Base-by-base conservation (phyloP, 2,329 filamentous ascomycete genomes). In the Pyrenochaeta sp. region DNA sequence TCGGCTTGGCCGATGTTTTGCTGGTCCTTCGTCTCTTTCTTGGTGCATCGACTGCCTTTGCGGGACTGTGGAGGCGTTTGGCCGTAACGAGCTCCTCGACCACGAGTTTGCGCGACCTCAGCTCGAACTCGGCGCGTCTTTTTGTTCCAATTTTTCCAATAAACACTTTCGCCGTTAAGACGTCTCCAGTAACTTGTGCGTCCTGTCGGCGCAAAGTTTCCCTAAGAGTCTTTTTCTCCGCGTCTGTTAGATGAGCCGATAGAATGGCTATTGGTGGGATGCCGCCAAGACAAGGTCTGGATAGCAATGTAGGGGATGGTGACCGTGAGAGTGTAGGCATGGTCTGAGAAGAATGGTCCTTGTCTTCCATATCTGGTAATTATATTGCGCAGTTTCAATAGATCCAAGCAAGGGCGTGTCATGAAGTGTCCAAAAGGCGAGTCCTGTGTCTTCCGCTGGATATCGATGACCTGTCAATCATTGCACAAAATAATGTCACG, bases 111-210 rank as follows among this genome's bases (percentile, higher is more conserved):
- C 83, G 80, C 6, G 82, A 80, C 39, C 89, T 80, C 48, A 97
- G 74, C 71, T 97, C 93, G 58, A 95, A 85, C 32, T 82, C 77
- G 1, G 90, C 90, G 13, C 93, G 81, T 58, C 84, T 81, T 53
- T 82, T 85, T 41, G 83, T 86, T 1, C 78, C 78, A 22, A 96
- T 79, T 54, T 85, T 89, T 2, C 88, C 90, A 20, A 97, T 67
- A 2, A 96, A 77, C 3, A 96, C 69, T 4, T 81, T 77, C 1
- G 90, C 90, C 68, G 93, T 87, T 10, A 77, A 76, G 38, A 87
- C 76, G 66, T 93, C 82, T 45, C 87, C 86, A 0, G 89, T 92
- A 39, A 94, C 66, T 0, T 78, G 79, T 5, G 81, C 83, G 38
- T 74, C 73, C 39, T 72, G 68, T 6, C 69, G 63, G 3, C 80